Conservation (phyloP, 176 grass and related monocot species). For the Oryza meridionalis region DNA sequence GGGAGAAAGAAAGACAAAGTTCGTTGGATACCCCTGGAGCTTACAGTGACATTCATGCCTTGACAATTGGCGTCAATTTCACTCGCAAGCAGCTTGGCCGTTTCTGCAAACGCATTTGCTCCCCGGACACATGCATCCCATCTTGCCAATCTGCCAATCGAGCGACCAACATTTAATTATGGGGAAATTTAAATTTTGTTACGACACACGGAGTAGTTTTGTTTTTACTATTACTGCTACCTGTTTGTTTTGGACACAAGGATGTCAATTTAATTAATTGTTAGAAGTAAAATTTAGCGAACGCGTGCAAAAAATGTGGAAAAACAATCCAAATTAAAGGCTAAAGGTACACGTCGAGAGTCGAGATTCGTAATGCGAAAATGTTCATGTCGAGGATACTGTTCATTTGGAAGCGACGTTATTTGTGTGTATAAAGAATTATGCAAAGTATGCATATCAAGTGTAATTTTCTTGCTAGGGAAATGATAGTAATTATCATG, state of each 20-base stretch:
- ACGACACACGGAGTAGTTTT: not conserved
- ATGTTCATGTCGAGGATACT: too few species aligned
- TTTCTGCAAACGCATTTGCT: not conserved
- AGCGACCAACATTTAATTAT: not conserved
- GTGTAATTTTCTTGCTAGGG: not conserved
- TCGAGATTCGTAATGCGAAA: too few species aligned
- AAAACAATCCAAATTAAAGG: too few species aligned
- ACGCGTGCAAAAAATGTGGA: too few species aligned
- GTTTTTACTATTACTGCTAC: not conserved
- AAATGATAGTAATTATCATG: not conserved
- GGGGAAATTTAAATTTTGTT: not conserved
- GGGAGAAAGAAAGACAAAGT: not conserved
- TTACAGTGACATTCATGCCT: not conserved
- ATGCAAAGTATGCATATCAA: not conserved
- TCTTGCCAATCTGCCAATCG: not conserved
- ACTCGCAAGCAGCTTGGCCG: not conserved
- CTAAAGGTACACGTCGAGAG: too few species aligned
- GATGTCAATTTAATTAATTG: not conserved
- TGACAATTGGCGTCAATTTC: slow-evolving; percentile 13
- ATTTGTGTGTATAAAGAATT: not conserved
- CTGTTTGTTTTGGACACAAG: not conserved
- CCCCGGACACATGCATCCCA: not conserved
- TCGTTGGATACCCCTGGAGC: slow-evolving; percentile 25
- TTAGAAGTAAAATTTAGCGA: not conserved
- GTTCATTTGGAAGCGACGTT: not conserved